These are phyloP conservation scores for Phenoliferia sp. DNA, from an alignment of 1,284 basidiomycete genomes.

Conservation along the genomic window DNA sequence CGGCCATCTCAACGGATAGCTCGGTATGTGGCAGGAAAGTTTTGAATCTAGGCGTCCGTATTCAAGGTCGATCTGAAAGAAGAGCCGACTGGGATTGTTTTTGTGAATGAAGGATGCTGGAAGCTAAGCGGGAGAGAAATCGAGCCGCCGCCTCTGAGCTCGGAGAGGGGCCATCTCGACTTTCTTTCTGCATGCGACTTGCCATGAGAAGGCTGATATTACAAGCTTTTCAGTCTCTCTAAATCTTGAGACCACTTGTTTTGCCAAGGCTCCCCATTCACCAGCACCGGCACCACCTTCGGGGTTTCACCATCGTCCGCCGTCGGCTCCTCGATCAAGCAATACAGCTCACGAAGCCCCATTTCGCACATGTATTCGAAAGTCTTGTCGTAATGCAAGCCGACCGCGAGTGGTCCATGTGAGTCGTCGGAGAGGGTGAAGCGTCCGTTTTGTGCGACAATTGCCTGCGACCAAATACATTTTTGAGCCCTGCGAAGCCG, in stretches of 20 bases:
- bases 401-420: slow-evolving; percentile 83
- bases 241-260: slow-evolving; percentile 11
- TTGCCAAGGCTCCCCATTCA: slow-evolving; percentile 26
- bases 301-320: not conserved
- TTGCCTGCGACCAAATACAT: slow-evolving; percentile 52
- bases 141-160: no score
- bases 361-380: slow-evolving; percentile 61
- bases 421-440: slow-evolving; percentile 92
- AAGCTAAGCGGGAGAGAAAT: no score
- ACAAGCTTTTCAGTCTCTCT: not conserved
- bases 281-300: not conserved
- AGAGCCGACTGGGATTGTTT: no score
- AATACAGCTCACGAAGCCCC: slow-evolving; percentile 67
- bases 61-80: no score
- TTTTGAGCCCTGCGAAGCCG: not conserved
- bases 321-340: slow-evolving; percentile 42
- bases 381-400: slow-evolving; percentile 71
- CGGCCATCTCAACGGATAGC: not conserved
- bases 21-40: slow-evolving; percentile 53
- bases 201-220: no score
- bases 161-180: no score
- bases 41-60: no score
- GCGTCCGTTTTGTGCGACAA: slow-evolving; percentile 61
- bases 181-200: no score
- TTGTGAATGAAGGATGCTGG: no score